Conservation (phyloP, 192 early-diverging fungal genomes). For the Chytriomyces confervae region DNA sequence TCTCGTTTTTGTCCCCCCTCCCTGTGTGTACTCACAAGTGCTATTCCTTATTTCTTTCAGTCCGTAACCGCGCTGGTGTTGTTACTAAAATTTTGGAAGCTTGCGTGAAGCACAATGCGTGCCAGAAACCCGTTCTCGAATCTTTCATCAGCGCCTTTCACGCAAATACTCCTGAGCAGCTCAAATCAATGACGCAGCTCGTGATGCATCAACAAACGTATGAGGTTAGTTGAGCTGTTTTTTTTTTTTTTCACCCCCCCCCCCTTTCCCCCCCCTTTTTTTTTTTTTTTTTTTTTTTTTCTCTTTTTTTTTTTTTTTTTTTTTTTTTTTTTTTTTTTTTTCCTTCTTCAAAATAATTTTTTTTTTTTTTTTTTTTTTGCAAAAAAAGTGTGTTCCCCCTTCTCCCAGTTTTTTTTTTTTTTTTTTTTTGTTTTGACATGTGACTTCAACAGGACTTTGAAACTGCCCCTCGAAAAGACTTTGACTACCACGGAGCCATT, state of each 20-base stretch:
- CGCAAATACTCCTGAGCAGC: slow-evolving; percentile 53
- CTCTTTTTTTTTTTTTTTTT: too few relatives aligned
- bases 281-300: too few relatives aligned
- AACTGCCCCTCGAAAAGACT: slow-evolving; percentile 51
- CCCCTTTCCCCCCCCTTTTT: too few relatives aligned
- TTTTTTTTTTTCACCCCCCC: too few relatives aligned
- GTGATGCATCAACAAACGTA: slow-evolving; percentile 67
- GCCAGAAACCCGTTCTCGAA: slow-evolving; percentile 66
- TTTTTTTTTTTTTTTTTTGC: not conserved
- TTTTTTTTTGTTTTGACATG: slow-evolving; percentile 13
- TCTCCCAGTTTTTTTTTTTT: not conserved
- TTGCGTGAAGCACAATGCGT: slow-evolving; percentile 60
- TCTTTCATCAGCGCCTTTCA: slow-evolving; percentile 61
- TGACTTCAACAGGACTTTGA: not conserved
- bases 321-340: too few relatives aligned
- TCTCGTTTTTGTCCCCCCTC: not conserved
- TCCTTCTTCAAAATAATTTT: too few relatives aligned
- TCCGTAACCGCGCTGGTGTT: slow-evolving; percentile 69
- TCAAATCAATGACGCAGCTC: slow-evolving; percentile 63
- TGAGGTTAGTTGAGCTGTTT: slow-evolving; percentile 40
- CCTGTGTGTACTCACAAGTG: not conserved
- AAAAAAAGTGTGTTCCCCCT: not conserved
- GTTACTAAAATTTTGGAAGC: slow-evolving; percentile 74
- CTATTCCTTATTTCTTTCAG: not conserved
- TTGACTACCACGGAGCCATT: slow-evolving; percentile 65